Evolutionary conservation across 768 basidiomycete genomes (phyloP), one percentile per base, ranked within the genome.

Genomic region (Sporobolomyces roseus): DNA sequence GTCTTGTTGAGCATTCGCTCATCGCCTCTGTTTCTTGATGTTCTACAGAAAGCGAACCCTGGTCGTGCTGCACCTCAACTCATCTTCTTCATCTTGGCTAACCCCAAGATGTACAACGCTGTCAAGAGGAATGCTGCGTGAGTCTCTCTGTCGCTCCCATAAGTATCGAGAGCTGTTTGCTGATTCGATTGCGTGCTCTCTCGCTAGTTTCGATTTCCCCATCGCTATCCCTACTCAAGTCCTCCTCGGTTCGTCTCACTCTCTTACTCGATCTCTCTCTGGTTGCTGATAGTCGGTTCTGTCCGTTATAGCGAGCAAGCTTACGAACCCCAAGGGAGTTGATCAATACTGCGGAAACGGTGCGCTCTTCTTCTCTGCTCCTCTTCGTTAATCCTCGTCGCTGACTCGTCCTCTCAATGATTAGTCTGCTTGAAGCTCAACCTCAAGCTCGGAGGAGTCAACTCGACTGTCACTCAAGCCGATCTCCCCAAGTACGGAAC

Each of bases 291-390:
- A n/a, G n/a, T n/a, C n/a, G n/a, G n/a, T n/a, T n/a, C n/a, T n/a
- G n/a, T n/a, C n/a, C n/a, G n/a, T n/a, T n/a, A n/a, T n/a, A n/a
- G n/a, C n/a, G n/a, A 71, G 58, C 35, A 71, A 71, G 46, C 30
- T 61, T 27, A 14, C 45, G 29, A 50, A 66, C 54, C 51, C 29
- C 23, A 45, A 41, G n/a, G 68, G 69, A 19, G 52, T 69, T 27
- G 67, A 63, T 25, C 71, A 73, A 59, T 73, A 69, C 71, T 62
- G 60, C 25, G 67, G 66, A 2, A 65, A 71, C 35, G 51, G 46
- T 36, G 5, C 32, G 36, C 62, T 33, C 17, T 41, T 17, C 9
- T 41, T 41, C 38, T 46, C 45, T 21, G 45, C 23, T 23, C 12
- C 21, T 21, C 21, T 46, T 23, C 21, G 12, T 23, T 23, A 13